A percentile compares a stretch with the other conserved stretches of the same genome.
Conservation (phyloP, 2,329 filamentous ascomycete species). For the Metarhizium album region DNA sequence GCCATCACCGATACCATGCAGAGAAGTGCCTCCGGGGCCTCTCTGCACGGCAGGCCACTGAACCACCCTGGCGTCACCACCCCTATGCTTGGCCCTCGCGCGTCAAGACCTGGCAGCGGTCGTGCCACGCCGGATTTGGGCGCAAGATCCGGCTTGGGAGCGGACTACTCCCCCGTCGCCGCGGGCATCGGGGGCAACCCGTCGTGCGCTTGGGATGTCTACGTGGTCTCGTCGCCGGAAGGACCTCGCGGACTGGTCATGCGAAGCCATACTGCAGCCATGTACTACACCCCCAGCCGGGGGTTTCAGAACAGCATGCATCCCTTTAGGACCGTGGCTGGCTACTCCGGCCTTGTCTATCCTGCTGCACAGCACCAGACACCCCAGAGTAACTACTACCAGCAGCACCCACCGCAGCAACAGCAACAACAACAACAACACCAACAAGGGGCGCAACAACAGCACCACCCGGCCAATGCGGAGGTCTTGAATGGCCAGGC, state of each 20-base stretch:
- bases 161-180: constrained; percentile 17
- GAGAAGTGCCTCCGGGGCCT: constrained; percentile 36
- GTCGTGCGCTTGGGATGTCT: constrained; percentile 37
- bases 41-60: constrained; percentile 24
- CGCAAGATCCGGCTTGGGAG: constrained; percentile 21
- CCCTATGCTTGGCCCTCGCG: constrained; percentile 23
- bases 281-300: constrained; percentile 39
- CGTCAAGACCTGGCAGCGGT: constrained; percentile 32
- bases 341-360: constrained; percentile 7
- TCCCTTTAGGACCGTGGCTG: constrained; percentile 14
- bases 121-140: constrained; percentile 35
- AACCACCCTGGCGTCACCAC: constrained; percentile 32
- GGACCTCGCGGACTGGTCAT: constrained; percentile 49
- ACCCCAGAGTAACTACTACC: constrained; percentile 2
- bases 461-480: constrained; percentile 10
- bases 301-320: constrained; percentile 16
- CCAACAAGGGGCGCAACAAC: constrained; percentile 7
- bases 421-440: constrained; percentile 11
- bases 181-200: constrained; percentile 9
- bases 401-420: constrained; percentile 13
- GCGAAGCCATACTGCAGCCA: constrained; percentile 35
- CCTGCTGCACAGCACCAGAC: background rate
- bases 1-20: constrained; percentile 42
- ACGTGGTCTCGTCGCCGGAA: constrained; percentile 48
- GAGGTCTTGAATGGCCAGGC: background rate